Evolutionary conservation across 805 yeast species (phyloP), one percentile per base, ranked within the genome.

Genomic region (Hanseniaspora occidentalis): DNA sequence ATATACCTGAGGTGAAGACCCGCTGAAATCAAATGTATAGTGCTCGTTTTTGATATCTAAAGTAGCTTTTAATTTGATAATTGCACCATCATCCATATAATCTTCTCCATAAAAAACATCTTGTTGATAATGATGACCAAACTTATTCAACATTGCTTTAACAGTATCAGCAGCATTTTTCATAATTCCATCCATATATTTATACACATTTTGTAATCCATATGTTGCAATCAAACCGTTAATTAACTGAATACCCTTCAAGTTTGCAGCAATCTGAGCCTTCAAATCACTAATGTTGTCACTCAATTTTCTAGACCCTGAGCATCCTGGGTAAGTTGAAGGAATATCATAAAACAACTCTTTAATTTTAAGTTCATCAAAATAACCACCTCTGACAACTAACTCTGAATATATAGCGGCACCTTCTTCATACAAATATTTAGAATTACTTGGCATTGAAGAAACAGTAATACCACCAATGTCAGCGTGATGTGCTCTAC

Each of bases 401-500:
- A 82, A 67, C 54, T 80, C 88, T 1, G 92, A 78, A 51, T 75
- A 71, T 26, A 89, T 85, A 2, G 84, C 75, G 2, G 95, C 96
- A 35, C 96, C 97, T 61, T 88, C 96, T 54, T 88, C 88, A 67
- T 76, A 80, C 31, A 89, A 62, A 44, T 77, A 77, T 51, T 78
- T 84, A 2, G 96, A 84, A 53, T 81, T 77, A 8, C 96, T 95
- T 13, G 96, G 96, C 86, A 88, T 85, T 0, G 94, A 81, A 1
- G 96, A 96, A 1, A 96, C 95, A 26, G 84, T 62, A 43, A 80
- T 74, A 11, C 95, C 94, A 14, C 97, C 96, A 53, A 89, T 88
- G 59, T 88, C 97, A 5, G 96, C 88, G 61, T 89, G 97, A 61
- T 88, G 97, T 2, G 96, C 96, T 47, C 97, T 69, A 0, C 95